Conservation (phyloP, 257 asterid genomes). For the Paraleonurus japonicus region DNA sequence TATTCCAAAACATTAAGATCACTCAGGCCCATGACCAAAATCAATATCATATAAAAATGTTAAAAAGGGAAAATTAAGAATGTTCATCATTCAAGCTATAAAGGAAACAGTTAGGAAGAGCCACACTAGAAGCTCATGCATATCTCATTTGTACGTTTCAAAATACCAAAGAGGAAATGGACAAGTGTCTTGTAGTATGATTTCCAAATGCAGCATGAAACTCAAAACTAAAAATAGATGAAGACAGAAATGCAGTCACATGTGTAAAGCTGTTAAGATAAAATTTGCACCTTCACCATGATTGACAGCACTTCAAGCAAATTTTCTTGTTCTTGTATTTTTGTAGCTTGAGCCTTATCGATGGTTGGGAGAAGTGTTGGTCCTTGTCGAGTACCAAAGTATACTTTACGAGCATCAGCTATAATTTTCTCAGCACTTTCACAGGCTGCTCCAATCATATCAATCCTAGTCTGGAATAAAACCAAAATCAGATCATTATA, state of each 20-base stretch:
- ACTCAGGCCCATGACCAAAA: constrained; percentile 5
- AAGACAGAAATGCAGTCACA: constrained; percentile 15
- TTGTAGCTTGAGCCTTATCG: constrained; percentile 98
- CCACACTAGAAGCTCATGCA: background rate
- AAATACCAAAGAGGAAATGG: background rate
- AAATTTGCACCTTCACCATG: constrained; percentile 80
- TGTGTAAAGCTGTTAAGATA: constrained; percentile 16
- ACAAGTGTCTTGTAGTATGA: constrained; percentile 4
- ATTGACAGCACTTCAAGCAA: constrained; percentile 88
- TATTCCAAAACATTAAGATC: background rate
- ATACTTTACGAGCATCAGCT: constrained; percentile 84
- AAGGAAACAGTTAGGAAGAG: background rate
- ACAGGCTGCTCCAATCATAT: constrained; percentile 89
- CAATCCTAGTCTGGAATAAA: constrained; percentile 70
- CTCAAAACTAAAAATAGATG: constrained; percentile 14
- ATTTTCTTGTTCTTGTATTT: constrained; percentile 95
- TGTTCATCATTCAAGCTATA: background rate
- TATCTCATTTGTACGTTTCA: background rate
- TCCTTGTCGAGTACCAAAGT: constrained; percentile 93
- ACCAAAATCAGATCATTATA: constrained; percentile 18
- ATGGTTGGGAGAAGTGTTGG: constrained; percentile 84
- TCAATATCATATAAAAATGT: background rate
- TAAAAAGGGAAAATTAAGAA: background rate
- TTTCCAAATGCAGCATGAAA: background rate
- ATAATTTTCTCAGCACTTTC: constrained; percentile 97